Evolutionary conservation across 345 rosid genomes (phyloP).

Genomic region (Luvunga scandens): DNA sequence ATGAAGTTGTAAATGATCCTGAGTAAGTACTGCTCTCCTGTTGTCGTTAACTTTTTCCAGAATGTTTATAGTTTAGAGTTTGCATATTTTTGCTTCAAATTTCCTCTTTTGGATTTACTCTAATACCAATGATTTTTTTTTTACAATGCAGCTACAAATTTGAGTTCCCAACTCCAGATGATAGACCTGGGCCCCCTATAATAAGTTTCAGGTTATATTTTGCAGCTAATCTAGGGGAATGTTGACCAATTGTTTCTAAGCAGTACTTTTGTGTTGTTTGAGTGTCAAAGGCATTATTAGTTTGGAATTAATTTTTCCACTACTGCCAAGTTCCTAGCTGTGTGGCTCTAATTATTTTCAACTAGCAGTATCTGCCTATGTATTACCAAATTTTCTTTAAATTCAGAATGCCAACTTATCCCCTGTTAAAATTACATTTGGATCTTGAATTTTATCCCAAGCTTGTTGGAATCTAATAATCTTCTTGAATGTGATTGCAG

Average conservation of each 20-base stretch:
- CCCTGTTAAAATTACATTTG: not conserved
- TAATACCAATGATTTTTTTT: conserved; percentile 9
- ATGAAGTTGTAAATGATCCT: conserved; percentile 93
- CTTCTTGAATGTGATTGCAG: conserved; percentile 42
- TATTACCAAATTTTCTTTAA: not conserved
- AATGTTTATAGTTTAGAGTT: not conserved
- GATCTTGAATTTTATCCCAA: not conserved
- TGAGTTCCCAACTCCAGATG: conserved; percentile 99
- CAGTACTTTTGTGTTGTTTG: not conserved
- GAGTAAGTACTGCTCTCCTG: conserved; percentile 58
- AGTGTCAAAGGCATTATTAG: not conserved
- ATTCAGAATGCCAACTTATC: not conserved
- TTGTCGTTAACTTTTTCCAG: conserved; percentile 1
- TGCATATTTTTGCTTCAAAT: conserved; percentile 1
- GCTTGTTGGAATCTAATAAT: conserved; percentile 11
- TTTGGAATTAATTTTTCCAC: conserved; percentile 4
- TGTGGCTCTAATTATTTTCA: not conserved
- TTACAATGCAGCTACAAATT: conserved; percentile 85
- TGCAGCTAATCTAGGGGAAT: conserved; percentile 12
- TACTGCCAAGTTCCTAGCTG: not conserved
- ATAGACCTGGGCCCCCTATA: conserved; percentile 93
- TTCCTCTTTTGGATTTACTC: conserved; percentile 9
- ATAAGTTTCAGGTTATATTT: conserved; percentile 93
- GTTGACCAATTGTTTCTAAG: conserved; percentile 3
- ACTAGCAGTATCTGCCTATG: not conserved